Conservation (phyloP, 164 flowering plant genomes). For the Magnolia kwangsiensis region DNA sequence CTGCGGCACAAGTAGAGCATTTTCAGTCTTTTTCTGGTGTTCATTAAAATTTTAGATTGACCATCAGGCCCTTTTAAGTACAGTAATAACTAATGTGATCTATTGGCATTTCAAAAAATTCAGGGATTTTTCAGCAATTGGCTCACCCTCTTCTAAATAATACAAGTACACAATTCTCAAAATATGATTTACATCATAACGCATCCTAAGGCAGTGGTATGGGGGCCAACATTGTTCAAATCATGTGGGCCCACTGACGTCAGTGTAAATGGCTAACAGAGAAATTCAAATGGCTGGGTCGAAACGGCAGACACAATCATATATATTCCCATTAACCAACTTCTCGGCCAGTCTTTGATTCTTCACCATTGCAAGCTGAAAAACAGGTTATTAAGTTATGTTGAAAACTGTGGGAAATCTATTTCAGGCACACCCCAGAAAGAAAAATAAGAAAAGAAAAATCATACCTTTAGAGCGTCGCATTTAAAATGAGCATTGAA, state of each 20-base stretch:
- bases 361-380: constrained; percentile 99
- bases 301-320: constrained; percentile 87
- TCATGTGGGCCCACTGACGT: neutral
- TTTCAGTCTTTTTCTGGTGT: no score
- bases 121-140: no score
- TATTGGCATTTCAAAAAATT: no score
- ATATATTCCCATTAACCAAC: constrained; percentile 82
- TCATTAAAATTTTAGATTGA: no score
- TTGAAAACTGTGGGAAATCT: neutral
- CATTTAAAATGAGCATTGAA: constrained; percentile 88
- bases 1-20: no score
- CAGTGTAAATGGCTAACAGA: neutral
- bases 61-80: no score
- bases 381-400: constrained; percentile 1
- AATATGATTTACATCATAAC: neutral
- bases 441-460: neutral
- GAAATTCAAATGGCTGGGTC: constrained; percentile 46
- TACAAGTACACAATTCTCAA: neutral
- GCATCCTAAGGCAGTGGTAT: no score
- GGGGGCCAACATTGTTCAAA: neutral
- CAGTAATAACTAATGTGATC: no score
- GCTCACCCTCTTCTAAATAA: no score
- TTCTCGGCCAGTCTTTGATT: constrained; percentile 95
- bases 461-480: constrained; percentile 80
- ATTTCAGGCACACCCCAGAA: neutral